Conservation (phyloP, 129 eudicot genomes). For the Cynara cardunculus region DNA sequence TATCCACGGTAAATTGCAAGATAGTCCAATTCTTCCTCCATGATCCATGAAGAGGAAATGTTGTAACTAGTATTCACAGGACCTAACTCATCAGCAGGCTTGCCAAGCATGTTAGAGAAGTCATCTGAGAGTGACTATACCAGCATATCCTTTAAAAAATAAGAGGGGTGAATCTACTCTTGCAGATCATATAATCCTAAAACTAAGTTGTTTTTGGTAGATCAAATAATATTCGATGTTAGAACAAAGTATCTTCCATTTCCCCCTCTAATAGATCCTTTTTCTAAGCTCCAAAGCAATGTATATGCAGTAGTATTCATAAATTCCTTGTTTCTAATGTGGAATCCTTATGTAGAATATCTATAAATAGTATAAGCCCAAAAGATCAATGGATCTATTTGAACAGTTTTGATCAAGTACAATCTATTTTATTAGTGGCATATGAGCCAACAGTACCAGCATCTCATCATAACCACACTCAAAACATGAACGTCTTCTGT, state of each 20-base stretch:
- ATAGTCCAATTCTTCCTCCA: neutral
- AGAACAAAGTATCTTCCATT: neutral
- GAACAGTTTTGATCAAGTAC: neutral
- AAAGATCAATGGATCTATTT: neutral
- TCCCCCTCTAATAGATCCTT: neutral
- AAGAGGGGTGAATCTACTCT: too few relatives aligned
- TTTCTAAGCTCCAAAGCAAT: neutral
- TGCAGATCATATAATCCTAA: too few relatives aligned
- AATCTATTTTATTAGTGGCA: neutral
- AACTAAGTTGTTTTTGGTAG: too few relatives aligned
- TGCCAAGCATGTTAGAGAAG: too few relatives aligned
- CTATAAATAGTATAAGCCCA: neutral
- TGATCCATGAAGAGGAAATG: too few relatives aligned
- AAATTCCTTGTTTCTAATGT: neutral
- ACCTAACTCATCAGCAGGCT: too few relatives aligned
- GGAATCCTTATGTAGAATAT: neutral
- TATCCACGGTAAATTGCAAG: neutral
- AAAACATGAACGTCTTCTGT: neutral
- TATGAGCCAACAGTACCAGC: neutral
- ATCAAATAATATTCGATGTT: neutral
- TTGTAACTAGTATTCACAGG: too few relatives aligned
- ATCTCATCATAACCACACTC: neutral
- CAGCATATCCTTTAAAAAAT: too few relatives aligned
- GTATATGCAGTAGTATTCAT: neutral
- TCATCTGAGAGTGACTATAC: too few relatives aligned